A percentile compares a stretch with the other conserved stretches of the same genome.
phyloP scores from a whole-genome alignment of 108 stramenopile genomes.

The Cylindrotheca fusiformis region DNA sequence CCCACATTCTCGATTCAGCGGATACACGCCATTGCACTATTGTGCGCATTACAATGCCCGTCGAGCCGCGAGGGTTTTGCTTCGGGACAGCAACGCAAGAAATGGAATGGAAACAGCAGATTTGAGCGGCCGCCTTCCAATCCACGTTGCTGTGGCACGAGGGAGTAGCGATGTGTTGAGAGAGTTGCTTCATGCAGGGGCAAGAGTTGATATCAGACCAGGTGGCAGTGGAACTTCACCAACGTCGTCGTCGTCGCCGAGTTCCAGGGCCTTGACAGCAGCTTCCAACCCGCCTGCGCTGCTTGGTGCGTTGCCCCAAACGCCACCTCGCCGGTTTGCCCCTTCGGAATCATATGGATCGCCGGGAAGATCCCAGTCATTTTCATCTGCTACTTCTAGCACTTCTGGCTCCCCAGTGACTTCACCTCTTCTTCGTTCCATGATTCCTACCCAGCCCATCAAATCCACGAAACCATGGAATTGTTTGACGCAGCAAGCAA shows the following conservation, averaged over 20 bases:
- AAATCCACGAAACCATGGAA: conserved; percentile 87
- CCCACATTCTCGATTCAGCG: conserved; percentile 75
- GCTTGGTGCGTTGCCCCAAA: conserved; percentile 23
- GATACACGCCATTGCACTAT: conserved; percentile 87
- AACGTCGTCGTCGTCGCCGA: background rate
- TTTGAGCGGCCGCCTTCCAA: conserved; percentile 78
- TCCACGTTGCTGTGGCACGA: conserved; percentile 82
- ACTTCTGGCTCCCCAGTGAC: conserved; percentile 55
- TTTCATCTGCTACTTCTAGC: conserved; percentile 6
- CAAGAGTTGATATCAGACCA: conserved; percentile 58
- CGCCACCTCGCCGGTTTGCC: conserved; percentile 15
- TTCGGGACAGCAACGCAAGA: conserved; percentile 39
- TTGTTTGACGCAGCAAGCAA: conserved; percentile 77
- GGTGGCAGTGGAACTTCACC: background rate
- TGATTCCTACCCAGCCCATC: conserved; percentile 80
- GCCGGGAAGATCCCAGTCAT: conserved; percentile 18
- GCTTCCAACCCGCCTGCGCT: conserved; percentile 4
- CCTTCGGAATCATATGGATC: conserved; percentile 17
- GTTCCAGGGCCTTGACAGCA: background rate
- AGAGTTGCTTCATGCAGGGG: conserved; percentile 75
- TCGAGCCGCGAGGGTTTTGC: conserved; percentile 56
- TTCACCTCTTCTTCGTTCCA: conserved; percentile 71
- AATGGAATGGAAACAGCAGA: conserved; percentile 73
- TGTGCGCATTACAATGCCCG: conserved; percentile 88
- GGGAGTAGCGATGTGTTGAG: conserved; percentile 80